Base-by-base conservation (phyloP, 139 green algal genomes). In the Astrephomene gubernaculifera region DNA sequence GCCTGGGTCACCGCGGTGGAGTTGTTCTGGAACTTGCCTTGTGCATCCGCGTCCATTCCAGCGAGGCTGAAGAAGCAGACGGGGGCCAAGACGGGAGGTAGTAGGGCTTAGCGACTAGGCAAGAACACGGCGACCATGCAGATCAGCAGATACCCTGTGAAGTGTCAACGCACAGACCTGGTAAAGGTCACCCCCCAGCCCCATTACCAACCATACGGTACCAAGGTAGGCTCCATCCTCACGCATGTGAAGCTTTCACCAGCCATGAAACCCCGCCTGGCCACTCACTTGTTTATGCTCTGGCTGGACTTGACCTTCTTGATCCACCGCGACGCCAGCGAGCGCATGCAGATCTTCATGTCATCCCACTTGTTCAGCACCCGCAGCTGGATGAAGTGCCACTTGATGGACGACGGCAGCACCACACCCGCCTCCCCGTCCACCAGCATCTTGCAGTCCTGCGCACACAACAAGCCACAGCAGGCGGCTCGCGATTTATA, bases 341-440 rank as follows among this genome's bases (percentile, higher is more conserved):
- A 67, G 0, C 78, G 61, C 31, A 70, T 29, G 63, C 36, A 79
- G 35, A 86, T 86, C 27, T 84, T 84, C 70, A 81, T 84, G 2
- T 44, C 64, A 57, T 91, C 78, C 80, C 78, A 83, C 71, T 68
- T 68, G 79, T 91, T 91, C 1, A 89, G 80, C n/a, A 89, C 83
- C n/a, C 87, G 64, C n/a, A 86, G 64, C 53, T 53, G 67, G 25
- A 65, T 61, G 63, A 87, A 87, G 73, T 89, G 85, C 78, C 57
- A 72, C 57, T 81, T 69, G 39, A 84, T 33, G 22, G 87, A 39
- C 10, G 60, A 45, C 1, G 75, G 68, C 9, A 76, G 29, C 17
- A 84, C 9, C 21, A 81, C 61, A 7, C 60, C 49, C 5, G 64
- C n/a, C 54, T 86, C 83, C 29, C 45, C 78, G 63, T 90, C 86